Evolutionary conservation across 1,284 basidiomycete genomes (phyloP).

Genomic region (Malassezia caprae): DNA sequence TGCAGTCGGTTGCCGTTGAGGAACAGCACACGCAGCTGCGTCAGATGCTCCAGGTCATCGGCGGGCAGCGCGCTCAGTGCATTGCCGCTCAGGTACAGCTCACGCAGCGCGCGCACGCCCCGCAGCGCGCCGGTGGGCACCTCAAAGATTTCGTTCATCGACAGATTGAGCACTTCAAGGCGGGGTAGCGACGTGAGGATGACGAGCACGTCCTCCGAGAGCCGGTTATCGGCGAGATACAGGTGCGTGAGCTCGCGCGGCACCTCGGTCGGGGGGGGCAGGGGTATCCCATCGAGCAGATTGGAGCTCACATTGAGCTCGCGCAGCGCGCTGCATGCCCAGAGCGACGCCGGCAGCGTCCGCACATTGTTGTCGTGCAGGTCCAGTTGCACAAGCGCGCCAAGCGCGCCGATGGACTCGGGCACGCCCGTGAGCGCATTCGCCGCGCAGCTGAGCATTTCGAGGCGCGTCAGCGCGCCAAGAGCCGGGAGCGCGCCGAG

Average conservation of each 20-base stretch:
- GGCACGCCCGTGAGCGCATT: constrained; percentile 76
- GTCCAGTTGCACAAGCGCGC: constrained; percentile 67
- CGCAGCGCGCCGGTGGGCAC: constrained; percentile 62
- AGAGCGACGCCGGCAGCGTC: constrained; percentile 65
- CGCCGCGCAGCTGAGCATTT: constrained; percentile 73
- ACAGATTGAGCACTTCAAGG: constrained; percentile 68
- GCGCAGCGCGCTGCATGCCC: constrained; percentile 69
- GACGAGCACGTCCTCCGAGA: constrained; percentile 72
- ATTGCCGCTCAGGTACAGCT: constrained; percentile 88
- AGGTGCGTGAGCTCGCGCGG: constrained; percentile 65
- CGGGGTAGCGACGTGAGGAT: constrained; percentile 59
- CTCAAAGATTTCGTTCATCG: constrained; percentile 90
- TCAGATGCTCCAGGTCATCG: constrained; percentile 49
- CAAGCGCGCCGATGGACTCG: constrained; percentile 64
- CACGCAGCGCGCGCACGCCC: constrained; percentile 61
- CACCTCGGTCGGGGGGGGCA: constrained; percentile 49
- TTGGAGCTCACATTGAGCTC: constrained; percentile 84
- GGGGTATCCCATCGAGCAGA: constrained; percentile 64
- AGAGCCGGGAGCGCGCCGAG: constrained; percentile 76
- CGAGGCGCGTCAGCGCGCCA: constrained; percentile 62
- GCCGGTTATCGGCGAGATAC: constrained; percentile 78
- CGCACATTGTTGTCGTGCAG: constrained; percentile 84
- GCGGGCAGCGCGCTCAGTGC: constrained; percentile 78
- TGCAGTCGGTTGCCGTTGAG: constrained; percentile 90
- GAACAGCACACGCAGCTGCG: constrained; percentile 55